phyloP scores from a whole-genome alignment of 225 moss, liverwort and hornwort genomes.

The Pseudoscleropodium purum region DNA sequence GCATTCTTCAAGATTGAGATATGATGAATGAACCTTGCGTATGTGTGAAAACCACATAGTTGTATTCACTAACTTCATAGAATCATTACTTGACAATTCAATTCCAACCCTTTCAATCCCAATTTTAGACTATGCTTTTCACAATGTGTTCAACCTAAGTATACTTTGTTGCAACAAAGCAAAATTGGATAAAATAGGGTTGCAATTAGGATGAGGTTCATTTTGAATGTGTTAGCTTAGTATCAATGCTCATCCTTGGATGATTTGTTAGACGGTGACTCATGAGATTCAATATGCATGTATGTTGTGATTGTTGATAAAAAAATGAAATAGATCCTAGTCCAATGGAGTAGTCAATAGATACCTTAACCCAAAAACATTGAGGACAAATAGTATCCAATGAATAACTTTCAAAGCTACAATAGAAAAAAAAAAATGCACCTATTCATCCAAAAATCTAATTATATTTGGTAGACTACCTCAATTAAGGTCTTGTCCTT shows the following conservation, averaged over 20 bases:
- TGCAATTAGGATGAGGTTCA: not conserved
- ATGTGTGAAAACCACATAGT: not conserved
- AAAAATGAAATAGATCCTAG: not conserved
- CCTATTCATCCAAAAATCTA: rapidly evolving
- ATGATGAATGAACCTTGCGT: not conserved
- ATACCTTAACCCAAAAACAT: not conserved
- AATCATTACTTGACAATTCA: not conserved
- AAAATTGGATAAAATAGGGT: not conserved
- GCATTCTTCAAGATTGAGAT: not conserved
- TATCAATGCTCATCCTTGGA: not conserved
- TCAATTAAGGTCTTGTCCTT: rapidly evolving
- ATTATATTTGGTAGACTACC: not conserved
- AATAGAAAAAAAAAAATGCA: not conserved
- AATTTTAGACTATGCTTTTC: not conserved
- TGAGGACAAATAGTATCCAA: rapidly evolving
- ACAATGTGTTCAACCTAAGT: too few species aligned
- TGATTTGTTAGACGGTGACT: not conserved
- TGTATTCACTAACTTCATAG: not conserved
- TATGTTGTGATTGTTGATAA: not conserved
- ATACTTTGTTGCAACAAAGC: not conserved
- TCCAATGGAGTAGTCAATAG: rapidly evolving
- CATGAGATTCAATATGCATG: not conserved
- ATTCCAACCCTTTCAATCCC: not conserved
- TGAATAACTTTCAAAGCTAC: not conserved
- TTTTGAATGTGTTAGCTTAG: not conserved